Evolutionary conservation across 352 stramenopile genomes (phyloP).

Genomic region (Globisporangium acanthophoron): DNA sequence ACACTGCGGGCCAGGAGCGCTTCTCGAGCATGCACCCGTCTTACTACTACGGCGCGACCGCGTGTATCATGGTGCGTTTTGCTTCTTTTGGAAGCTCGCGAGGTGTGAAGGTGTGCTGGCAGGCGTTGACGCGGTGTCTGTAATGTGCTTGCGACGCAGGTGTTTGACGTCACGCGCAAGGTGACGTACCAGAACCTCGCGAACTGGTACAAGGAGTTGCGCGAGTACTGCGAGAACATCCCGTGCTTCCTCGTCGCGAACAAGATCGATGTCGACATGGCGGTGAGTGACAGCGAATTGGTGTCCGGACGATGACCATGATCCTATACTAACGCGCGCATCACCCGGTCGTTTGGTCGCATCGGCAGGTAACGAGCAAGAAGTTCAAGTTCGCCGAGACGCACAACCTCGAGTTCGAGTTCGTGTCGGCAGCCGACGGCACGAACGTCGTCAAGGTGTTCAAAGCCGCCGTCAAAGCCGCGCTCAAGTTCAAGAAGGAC

Average conservation of each 20-base stretch:
- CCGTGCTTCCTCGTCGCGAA: constrained; percentile 94
- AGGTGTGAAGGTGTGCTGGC: neutral
- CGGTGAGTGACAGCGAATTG: constrained; percentile 27
- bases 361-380: constrained; percentile 90
- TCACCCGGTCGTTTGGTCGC: neutral
- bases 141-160: constrained; percentile 14
- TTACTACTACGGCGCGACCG: constrained; percentile 95
- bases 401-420: constrained; percentile 92
- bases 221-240: constrained; percentile 91
- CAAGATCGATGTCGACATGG: constrained; percentile 96
- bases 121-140: neutral
- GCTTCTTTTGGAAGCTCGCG: too few relatives aligned
- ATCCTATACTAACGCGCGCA: neutral
- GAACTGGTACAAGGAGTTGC: constrained; percentile 90
- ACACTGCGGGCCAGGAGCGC: constrained; percentile 93
- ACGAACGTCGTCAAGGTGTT: constrained; percentile 97
- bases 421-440: constrained; percentile 92
- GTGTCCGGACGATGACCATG: neutral
- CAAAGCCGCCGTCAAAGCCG: constrained; percentile 80
- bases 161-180: constrained; percentile 96
- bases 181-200: constrained; percentile 93
- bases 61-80: constrained; percentile 78
- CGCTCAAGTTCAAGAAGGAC: constrained; percentile 85
- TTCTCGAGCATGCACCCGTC: constrained; percentile 95
- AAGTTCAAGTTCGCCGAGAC: constrained; percentile 95